A percentile compares a stretch with the other conserved stretches of the same genome.
phyloP scores from a whole-genome alignment of 306 rosid genomes.

The Abrus pulchellus region DNA sequence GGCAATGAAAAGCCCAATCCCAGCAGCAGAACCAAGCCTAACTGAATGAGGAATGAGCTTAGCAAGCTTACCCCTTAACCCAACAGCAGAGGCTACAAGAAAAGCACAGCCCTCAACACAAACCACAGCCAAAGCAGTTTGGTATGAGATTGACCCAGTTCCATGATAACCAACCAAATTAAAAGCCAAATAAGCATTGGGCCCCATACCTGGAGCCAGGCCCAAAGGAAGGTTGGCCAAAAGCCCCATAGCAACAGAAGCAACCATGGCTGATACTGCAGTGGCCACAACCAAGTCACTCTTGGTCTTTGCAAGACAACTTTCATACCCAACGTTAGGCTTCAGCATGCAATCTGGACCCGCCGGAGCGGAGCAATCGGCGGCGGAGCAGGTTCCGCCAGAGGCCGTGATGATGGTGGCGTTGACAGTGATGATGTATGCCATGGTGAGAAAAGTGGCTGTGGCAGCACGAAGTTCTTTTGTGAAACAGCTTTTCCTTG shows the following conservation, averaged over 20 bases:
- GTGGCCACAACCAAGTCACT: conserved; percentile 88
- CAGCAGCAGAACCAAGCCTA: conserved; percentile 82
- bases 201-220: conserved; percentile 95
- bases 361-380: conserved; percentile 70
- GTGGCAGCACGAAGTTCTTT: conserved; percentile 80
- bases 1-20: conserved; percentile 95
- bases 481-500: conserved; percentile 73
- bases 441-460: conserved; percentile 96
- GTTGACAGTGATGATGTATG: conserved; percentile 91
- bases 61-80: conserved; percentile 83
- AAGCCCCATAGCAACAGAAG: conserved; percentile 83
- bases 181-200: conserved; percentile 84
- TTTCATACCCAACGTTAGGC: conserved; percentile 73
- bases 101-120: conserved; percentile 73
- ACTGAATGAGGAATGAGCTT: conserved; percentile 72
- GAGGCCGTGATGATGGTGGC: conserved; percentile 83
- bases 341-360: conserved; percentile 57
- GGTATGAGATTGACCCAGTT: conserved; percentile 68
- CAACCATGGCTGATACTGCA: conserved; percentile 71
- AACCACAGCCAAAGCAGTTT: conserved; percentile 76
- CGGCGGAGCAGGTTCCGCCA: conserved; percentile 76
- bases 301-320: conserved; percentile 71
- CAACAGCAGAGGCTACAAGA: conserved; percentile 72
- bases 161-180: conserved; percentile 91
- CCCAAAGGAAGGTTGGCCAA: conserved; percentile 87